Base-by-base conservation (phyloP, 495 filamentous ascomycete genomes). In the Glutinoglossum americanum region DNA sequence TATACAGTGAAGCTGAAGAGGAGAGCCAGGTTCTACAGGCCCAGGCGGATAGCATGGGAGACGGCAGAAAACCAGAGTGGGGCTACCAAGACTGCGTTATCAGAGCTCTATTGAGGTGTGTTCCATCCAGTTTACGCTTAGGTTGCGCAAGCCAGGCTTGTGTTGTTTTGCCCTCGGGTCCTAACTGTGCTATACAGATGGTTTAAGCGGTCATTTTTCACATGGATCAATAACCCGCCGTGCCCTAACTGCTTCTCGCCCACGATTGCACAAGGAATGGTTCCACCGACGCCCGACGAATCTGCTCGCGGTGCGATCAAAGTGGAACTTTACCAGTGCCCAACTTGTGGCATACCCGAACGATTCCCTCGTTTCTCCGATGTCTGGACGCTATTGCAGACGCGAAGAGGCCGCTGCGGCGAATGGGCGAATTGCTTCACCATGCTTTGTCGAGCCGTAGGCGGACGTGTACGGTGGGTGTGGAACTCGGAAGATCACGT, bases 391-490 rank as follows among this genome's bases (percentile, higher is more conserved):
- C 70, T 97, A 57, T 70, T 98, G 51, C 83, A 94, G 67, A 89
- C 86, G 49, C 72, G 85, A 58, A 79, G 83, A 60, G 92, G 92
- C 27, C 80, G 92, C 59, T 83, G 79, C 57, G 93, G 92, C 54
- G 92, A 99, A 72, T 99, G 93, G 89, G 89, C 85, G 56, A 96
- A 96, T 69, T 95, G 89, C 72, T 99, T 99, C 71, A 89, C 84
- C 68, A 99, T 99, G 92, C 76, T 99, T 23, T 97, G 92, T 70
- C 79, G 92, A 47, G 92, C 92, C 7, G 78, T 97, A 30, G 89
- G 89, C 33, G 83, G 81, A 37, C 79, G 93, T 48, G 92, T 96
- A 19, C 79, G 92, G 61, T 98, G 93, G 93, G 87, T 98, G 28
- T 98, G 93, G 93, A 96, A 96, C 61, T 81, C 83, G 32, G 92